Evolutionary conservation across 2,329 filamentous ascomycete species (phyloP), one percentile per base, ranked within the genome.

Genomic region (Monascus ruber): DNA sequence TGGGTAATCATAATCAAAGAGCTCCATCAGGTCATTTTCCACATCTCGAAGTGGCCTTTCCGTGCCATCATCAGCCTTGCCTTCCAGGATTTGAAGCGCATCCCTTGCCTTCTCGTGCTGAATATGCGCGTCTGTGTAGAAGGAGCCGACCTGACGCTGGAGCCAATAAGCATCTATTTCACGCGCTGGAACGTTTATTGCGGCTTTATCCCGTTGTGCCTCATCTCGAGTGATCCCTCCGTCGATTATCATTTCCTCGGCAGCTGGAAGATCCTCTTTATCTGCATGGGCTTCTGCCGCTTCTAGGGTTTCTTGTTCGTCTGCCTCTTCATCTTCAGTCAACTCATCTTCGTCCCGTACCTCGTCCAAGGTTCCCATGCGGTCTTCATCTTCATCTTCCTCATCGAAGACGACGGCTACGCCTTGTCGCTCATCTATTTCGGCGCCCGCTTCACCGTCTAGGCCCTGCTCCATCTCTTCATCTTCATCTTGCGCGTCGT

Each of bases 81-180:
- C 87, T 26, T 84, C 83, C 39, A 98, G 73, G 35, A 93, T 87
- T 29, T 81, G 77, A 39, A 98, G 72, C 0, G 87, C 88, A 49
- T 85, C 76, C 48, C 81, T 77, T 5, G 91, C 91, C 68, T 96
- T 96, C 58, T 91, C 85, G 54, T 94, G 85, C 56, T 95, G 89
- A 36, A 80, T 83, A 60, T 96, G 89, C 4, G 89, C 85, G 63
- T 98, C 91, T 8, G 84, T 75, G 56, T 96, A 96, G 2, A 94
- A 71, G 32, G 76, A 72, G 41, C 89, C 89, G 38, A 98, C 87
- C 56, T 95, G 84, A 47, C 91, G 77, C 63, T 96, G 91, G 43
- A 98, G 64, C 91, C 91, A 98, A 65, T 89, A 98, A 6, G 89
- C 89, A 61, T 98, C 91, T 46, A 98, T 94, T 42, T 95, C 87